Evolutionary conservation across 2,329 filamentous ascomycete species (phyloP).

Genomic region (Escovopsis sp.): DNA sequence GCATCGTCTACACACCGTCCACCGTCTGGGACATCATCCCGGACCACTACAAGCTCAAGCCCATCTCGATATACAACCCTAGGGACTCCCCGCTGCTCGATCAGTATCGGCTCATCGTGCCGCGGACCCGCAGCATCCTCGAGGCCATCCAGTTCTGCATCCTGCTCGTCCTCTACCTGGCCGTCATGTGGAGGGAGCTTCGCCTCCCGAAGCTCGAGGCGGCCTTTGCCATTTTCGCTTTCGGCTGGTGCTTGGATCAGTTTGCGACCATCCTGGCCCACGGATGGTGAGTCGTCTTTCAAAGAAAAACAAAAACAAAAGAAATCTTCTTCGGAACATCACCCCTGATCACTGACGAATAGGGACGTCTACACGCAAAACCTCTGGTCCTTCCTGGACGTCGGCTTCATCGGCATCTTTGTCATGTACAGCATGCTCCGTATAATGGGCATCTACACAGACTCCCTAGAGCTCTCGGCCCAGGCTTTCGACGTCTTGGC

Average conservation of each 20-base stretch:
- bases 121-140: conserved; percentile 59
- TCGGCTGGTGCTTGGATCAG: conserved; percentile 68
- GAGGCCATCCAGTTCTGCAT: conserved; percentile 62
- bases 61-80: conserved; percentile 69
- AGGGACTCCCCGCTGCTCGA: conserved; percentile 62
- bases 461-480: conserved; percentile 34
- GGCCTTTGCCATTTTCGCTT: conserved; percentile 56
- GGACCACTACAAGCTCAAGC: conserved; percentile 72
- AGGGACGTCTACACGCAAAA: conserved; percentile 79
- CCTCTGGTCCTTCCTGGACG: conserved; percentile 75
- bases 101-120: conserved; percentile 74
- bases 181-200: conserved; percentile 52
- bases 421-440: conserved; percentile 53
- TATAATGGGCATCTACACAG: conserved; percentile 44
- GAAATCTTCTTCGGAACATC: not conserved
- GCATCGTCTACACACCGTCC: conserved; percentile 69
- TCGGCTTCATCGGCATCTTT: conserved; percentile 63
- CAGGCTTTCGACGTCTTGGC: conserved; percentile 68
- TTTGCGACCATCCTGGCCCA: conserved; percentile 66
- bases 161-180: conserved; percentile 53
- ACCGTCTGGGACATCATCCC: conserved; percentile 73
- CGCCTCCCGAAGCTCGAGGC: conserved; percentile 44
- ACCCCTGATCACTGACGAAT: not conserved
- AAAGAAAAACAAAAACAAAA: too few species aligned
- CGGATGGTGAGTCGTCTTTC: conserved; percentile 34